Evolutionary conservation across 805 yeast species (phyloP).

Genomic region (Torulaspora quercuum): DNA sequence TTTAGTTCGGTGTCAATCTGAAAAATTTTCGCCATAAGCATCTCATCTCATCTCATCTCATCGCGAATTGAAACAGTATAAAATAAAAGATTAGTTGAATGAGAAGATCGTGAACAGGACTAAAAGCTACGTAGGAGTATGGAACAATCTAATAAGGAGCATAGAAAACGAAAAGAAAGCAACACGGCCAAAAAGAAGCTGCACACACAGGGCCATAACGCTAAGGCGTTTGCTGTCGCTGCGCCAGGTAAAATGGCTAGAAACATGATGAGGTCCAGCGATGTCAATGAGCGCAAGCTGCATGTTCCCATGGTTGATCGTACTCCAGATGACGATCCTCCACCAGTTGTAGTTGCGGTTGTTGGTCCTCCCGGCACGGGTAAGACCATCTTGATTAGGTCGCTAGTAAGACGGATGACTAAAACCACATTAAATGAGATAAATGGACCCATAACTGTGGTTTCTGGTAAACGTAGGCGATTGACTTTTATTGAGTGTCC

Average conservation of each 20-base stretch:
- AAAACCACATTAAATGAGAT: slow-evolving; percentile 82
- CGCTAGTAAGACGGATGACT: slow-evolving; percentile 80
- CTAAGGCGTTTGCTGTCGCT: slow-evolving; percentile 77
- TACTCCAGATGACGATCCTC: slow-evolving; percentile 96
- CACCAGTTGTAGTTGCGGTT: slow-evolving; percentile 93
- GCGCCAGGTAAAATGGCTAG: slow-evolving; percentile 84
- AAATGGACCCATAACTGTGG: slow-evolving; percentile 95
- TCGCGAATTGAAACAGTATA: too few species aligned
- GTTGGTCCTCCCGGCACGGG: slow-evolving; percentile 99
- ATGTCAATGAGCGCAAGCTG: slow-evolving; percentile 70
- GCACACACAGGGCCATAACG: slow-evolving; percentile 82
- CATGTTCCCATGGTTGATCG: slow-evolving; percentile 98
- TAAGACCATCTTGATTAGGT: slow-evolving; percentile 86
- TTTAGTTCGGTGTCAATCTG: slow-evolving; percentile 9
- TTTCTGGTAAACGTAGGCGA: slow-evolving; percentile 89
- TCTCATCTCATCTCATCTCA: slow-evolving; percentile 23
- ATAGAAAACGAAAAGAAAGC: slow-evolving; percentile 57
- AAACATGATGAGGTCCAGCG: slow-evolving; percentile 80
- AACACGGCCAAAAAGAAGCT: slow-evolving; percentile 78
- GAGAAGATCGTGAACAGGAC: too few species aligned
- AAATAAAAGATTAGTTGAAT: too few species aligned
- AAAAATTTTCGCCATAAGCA: slow-evolving; percentile 14
- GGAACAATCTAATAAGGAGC: slow-evolving; percentile 77
- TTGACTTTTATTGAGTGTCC: slow-evolving; percentile 87
- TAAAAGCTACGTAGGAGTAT: slow-evolving; percentile 16